Conservation (phyloP, 2,329 filamentous ascomycete genomes). For the Ceratocystis cacaofunesta region DNA sequence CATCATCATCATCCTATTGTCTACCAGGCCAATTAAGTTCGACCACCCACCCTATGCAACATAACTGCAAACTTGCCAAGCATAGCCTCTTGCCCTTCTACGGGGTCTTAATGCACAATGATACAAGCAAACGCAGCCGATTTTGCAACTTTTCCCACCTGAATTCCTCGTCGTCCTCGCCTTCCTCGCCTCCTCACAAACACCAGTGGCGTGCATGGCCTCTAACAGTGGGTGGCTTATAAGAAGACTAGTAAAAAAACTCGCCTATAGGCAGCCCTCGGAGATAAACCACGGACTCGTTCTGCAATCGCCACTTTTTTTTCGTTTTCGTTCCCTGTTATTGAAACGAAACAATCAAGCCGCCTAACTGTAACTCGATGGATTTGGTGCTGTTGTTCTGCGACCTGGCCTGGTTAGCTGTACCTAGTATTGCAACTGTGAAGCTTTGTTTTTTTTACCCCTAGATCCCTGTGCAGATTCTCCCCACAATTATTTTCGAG, state of each 20-base stretch:
- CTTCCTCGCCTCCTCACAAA: neutral
- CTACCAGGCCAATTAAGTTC: neutral
- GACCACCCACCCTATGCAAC: neutral
- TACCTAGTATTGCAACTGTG: neutral
- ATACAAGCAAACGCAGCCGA: no score
- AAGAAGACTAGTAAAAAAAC: neutral
- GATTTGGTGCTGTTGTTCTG: neutral
- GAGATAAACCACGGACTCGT: neutral
- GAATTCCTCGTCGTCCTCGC: no score
- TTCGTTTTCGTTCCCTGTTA: neutral
- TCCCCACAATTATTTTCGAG: neutral
- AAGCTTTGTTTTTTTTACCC: neutral
- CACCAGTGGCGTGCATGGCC: neutral
- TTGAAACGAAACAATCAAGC: slow-evolving; percentile 1
- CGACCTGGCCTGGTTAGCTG: neutral
- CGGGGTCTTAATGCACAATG: no score
- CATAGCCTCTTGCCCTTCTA: neutral
- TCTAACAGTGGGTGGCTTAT: neutral
- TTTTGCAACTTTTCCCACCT: no score
- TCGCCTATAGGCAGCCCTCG: neutral
- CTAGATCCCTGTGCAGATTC: neutral
- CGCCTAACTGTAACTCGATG: neutral
- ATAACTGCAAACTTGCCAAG: neutral
- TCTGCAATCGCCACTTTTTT: neutral
- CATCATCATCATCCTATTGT: neutral